Conservation (phyloP, 257 asterid species). For the Verbena officinalis region DNA sequence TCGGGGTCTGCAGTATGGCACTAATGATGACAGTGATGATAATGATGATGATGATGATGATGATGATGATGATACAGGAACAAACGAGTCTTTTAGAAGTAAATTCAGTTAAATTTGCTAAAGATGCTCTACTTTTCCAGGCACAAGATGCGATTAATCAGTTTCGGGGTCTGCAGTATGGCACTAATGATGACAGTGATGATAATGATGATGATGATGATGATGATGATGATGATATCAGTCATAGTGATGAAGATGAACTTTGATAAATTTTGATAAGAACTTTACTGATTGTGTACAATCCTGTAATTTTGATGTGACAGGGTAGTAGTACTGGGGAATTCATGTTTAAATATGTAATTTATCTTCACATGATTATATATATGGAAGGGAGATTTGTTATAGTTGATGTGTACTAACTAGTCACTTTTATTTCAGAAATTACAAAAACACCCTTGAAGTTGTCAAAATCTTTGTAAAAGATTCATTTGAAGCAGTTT, state of each 20-base stretch:
- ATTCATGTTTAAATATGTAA: too few species aligned
- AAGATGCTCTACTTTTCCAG: too few species aligned
- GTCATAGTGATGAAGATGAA: constrained; percentile 25
- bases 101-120: constrained; percentile 57
- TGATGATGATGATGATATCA: constrained; percentile 20
- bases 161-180: constrained; percentile 41
- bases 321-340: background rate
- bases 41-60: too few species aligned
- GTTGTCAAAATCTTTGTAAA: too few species aligned
- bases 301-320: background rate
- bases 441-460: too few species aligned
- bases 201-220: too few species aligned
- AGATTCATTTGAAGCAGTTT: too few species aligned
- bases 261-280: constrained; percentile 14
- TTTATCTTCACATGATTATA: too few species aligned
- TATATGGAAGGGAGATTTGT: too few species aligned
- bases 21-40: constrained; percentile 31
- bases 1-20: constrained; percentile 37
- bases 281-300: background rate
- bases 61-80: too few species aligned
- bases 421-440: too few species aligned
- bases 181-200: constrained; percentile 32
- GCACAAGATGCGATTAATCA: constrained; percentile 59
- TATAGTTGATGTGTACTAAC: too few species aligned
- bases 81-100: constrained; percentile 27